A percentile compares a stretch with the other conserved stretches of the same genome.
phyloP scores from a whole-genome alignment of 176 grass and related monocot species.

The Oropetium thomaeum region DNA sequence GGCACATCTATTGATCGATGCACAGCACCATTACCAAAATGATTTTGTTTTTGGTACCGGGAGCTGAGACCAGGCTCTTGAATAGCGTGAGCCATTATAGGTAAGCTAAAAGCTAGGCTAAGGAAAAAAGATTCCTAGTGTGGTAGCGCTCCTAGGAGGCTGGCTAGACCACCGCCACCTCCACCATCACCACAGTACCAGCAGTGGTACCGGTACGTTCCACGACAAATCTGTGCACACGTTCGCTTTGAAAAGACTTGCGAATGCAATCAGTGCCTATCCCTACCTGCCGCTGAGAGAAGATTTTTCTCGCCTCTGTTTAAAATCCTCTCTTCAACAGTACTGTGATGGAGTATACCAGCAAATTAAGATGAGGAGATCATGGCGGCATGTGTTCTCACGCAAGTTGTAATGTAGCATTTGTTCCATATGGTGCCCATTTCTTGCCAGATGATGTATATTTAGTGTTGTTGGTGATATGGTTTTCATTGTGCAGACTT shows the following conservation, averaged over 20 bases:
- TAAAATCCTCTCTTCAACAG: too few species aligned
- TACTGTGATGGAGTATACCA: too few species aligned
- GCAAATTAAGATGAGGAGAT: not conserved
- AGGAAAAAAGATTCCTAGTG: not conserved
- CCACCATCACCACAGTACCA: not conserved
- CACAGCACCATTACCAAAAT: not conserved
- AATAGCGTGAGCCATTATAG: slow-evolving; percentile 8
- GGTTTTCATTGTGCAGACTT: not conserved
- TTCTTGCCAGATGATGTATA: not conserved
- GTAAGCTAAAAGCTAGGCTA: not conserved
- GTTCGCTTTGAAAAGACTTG: slow-evolving; percentile 25
- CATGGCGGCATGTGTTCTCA: not conserved
- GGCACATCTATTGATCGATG: not conserved
- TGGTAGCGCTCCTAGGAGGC: not conserved
- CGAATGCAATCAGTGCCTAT: slow-evolving; percentile 8
- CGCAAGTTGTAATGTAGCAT: not conserved
- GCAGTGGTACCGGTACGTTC: not conserved
- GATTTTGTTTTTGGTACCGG: not conserved
- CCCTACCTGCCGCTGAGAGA: not conserved
- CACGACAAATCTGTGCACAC: slow-evolving; percentile 45
- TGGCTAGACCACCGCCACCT: not conserved
- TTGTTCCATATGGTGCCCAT: not conserved
- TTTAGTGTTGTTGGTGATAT: not conserved
- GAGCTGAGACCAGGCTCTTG: slow-evolving; percentile 3
- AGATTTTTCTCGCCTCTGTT: not conserved